phyloP scores from a whole-genome alignment of 495 filamentous ascomycete genomes.

The Neurospora sp. region DNA sequence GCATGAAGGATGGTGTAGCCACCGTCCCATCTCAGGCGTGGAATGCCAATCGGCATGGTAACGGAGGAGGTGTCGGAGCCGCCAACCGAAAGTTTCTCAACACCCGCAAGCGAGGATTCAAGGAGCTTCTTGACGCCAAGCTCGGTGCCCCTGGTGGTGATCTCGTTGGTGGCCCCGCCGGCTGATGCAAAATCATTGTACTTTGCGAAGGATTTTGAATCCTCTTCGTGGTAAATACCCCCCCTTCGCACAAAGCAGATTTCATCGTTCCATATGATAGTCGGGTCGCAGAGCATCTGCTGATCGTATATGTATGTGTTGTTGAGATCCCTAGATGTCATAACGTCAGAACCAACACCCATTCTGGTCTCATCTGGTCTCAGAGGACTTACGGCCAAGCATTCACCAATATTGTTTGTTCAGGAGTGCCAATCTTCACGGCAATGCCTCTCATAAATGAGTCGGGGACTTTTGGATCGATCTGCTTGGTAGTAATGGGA shows the following conservation, averaged over 20 bases:
- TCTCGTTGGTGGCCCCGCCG: constrained; percentile 9
- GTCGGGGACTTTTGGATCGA: constrained; percentile 6
- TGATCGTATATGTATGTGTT: constrained; percentile 19
- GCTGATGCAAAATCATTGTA: constrained; percentile 6
- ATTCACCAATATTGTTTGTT: constrained; percentile 12
- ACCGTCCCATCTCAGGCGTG: constrained; percentile 7
- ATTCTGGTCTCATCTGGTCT: background rate
- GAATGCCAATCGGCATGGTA: constrained; percentile 12
- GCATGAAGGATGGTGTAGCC: constrained; percentile 13
- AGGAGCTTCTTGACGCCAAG: constrained; percentile 8
- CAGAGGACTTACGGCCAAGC: constrained; percentile 12
- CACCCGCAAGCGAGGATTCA: constrained; percentile 7
- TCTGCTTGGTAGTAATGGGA: constrained; percentile 12
- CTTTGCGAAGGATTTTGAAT: constrained; percentile 10
- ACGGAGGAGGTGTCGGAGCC: background rate
- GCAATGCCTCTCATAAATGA: constrained; percentile 17
- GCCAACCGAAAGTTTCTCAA: background rate
- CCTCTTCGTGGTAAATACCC: constrained; percentile 3
- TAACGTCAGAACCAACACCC: background rate
- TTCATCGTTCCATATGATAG: constrained; percentile 10
- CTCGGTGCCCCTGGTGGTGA: constrained; percentile 6
- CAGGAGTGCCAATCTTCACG: constrained; percentile 9
- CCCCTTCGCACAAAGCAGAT: constrained; percentile 14
- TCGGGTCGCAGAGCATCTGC: constrained; percentile 7
- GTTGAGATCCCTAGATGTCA: constrained; percentile 10